These are phyloP conservation scores for Craterostigma plantagineum DNA, from an alignment of 257 asterid species.

Conservation along the genomic window DNA sequence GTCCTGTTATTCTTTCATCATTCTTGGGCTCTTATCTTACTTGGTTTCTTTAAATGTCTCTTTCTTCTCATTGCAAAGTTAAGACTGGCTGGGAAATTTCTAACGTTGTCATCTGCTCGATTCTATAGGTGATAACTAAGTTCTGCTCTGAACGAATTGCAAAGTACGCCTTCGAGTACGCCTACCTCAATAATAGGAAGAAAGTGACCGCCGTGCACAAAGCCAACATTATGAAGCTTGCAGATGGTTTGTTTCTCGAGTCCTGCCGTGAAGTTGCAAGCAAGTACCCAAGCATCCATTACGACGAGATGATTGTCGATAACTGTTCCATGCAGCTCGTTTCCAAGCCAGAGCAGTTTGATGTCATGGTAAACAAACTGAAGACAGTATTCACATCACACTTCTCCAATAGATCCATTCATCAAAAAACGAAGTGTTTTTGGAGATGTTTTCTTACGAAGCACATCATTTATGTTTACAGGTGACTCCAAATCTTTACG, in stretches of 20 bases:
- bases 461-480: no score
- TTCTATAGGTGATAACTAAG: constrained; percentile 82
- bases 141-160: constrained; percentile 96
- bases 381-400: no score
- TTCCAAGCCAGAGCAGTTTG: constrained; percentile 97
- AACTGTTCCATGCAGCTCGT: constrained; percentile 99
- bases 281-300: constrained; percentile 77
- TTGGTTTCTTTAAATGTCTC: no score
- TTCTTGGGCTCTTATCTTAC: no score
- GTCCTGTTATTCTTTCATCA: no score
- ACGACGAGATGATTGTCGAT: constrained; percentile 86
- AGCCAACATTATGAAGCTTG: constrained; percentile 98
- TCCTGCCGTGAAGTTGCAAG: constrained; percentile 95
- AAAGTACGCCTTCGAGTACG: constrained; percentile 92
- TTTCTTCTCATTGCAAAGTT: constrained; percentile 1
- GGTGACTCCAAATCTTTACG: constrained; percentile 97
- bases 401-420: no score
- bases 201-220: constrained; percentile 94
- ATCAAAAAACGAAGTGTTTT: no score
- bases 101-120: constrained; percentile 9
- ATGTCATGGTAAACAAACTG: constrained; percentile 60
- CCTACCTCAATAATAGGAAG: constrained; percentile 91
- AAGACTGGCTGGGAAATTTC: not conserved
- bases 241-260: constrained; percentile 89
- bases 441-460: no score